Evolutionary conservation across 192 early-diverging fungal species (phyloP), one percentile per base, ranked within the genome.

Genomic region (Chytriomyces confervae): DNA sequence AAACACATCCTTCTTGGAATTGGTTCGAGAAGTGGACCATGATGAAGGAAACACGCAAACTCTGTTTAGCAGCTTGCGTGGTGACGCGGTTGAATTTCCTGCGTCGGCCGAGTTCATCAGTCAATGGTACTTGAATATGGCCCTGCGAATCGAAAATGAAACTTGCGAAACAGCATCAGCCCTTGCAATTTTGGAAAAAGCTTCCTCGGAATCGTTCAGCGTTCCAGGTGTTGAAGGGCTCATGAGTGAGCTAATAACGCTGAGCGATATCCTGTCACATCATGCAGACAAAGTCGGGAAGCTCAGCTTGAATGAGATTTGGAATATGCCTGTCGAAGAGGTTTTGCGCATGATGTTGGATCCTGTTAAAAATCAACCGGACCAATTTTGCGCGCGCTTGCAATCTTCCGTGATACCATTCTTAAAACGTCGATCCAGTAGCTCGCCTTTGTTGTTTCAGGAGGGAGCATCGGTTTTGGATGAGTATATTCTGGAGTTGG

Each of bases 321-420:
- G 7, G 9, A 43, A 23, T 8, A 68, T 68, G 76, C 66, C 66
- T 5, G 76, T 61, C 6, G 43, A 62, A n/a, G 67, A 68, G 6
- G 53, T 77, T 13, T 20, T 77, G 23, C 18, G 50, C 0, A 67
- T 77, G 53, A 57, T 83, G 46, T 50, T 78, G n/a, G 84, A 74
- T 49, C 72, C 60, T 16, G 80, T 84, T 13, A 69, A 47, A 27
- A 62, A 61, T 61, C 76, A 76, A 23, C 70, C 69, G 10, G 70
- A 75, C 44, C 47, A 51, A 62, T 77, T 69, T 44, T 53, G 51
- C 53, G 23, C 57, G 9, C 57, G 66, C 13, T 7, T 69, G 18
- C 57, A 77, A 82, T 85, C 23, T 50, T 82, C n/a, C 77, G 81
- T 61, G 76, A 80, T 23, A 61, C 88, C 27, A 44, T 79, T 8